Base-by-base conservation (phyloP, 2,329 filamentous ascomycete species). In the Trichoderma harzianum region DNA sequence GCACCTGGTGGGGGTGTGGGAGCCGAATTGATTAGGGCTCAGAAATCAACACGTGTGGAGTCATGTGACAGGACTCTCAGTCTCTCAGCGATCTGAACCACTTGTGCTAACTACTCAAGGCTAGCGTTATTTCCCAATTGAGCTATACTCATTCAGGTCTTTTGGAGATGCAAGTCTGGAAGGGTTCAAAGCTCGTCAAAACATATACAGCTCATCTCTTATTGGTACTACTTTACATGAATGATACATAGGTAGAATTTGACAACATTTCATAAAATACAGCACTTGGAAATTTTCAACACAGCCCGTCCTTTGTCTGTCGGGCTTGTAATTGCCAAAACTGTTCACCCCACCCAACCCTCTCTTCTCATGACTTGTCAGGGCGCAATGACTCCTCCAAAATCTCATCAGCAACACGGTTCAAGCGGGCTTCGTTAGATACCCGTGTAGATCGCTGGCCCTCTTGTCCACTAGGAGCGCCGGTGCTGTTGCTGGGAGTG, bases 311-410 rank as follows among this genome's bases (percentile, higher is more conserved):
- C 43, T 47, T 55, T 63, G 32, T 8, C 32, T 26, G n/a, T 11
- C 68, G 34, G 85, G 74, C 4, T 83, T 83, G 69, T 85, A 85
- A 73, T 73, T 82, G 68, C 75, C 76, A 4, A 78, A 79, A 74
- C 80, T 84, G 72, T 82, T 79, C 28, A 21, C 18, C 16, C 64
- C 18, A 6, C 65, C n/a, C 78, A 28, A 75, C 63, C 80, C 93
- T 75, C 90, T 93, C 80, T 93, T 75, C 90, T 93, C 84, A 92
- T 93, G 83, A 36, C 68, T 47, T 36, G 64, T 34, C 18, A 72
- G n/a, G 28, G 65, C 72, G 55, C 5, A 34, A 57, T 34, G 51
- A 63, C 16, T 75, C 73, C 16, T 70, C 73, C 72, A 80, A 60
- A 67, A 81, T 75, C 74, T 79, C 78, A 69, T 79, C 74, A n/a